phyloP scores from a whole-genome alignment of 306 rosid species.

The Glycyrrhiza uralensis region DNA sequence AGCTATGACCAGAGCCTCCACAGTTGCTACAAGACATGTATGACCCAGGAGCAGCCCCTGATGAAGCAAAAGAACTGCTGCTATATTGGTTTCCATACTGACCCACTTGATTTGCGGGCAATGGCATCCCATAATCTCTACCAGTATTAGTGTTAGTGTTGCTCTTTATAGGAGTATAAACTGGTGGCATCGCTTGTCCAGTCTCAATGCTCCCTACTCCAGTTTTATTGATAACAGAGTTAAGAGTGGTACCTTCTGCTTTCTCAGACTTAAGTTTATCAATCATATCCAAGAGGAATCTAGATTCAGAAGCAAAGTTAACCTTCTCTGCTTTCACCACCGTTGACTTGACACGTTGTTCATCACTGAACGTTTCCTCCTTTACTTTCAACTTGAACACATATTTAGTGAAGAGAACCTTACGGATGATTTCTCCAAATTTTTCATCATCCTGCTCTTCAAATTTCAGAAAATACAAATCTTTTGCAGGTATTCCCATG shows the following conservation, averaged over 20 bases:
- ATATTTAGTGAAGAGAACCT: slow-evolving; percentile 57
- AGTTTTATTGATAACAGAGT: slow-evolving; percentile 26
- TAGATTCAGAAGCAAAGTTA: slow-evolving; percentile 44
- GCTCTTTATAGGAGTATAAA: slow-evolving; percentile 29
- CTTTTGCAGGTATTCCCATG: slow-evolving; percentile 77
- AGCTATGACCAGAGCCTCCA: slow-evolving; percentile 71
- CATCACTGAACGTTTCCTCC: slow-evolving; percentile 85
- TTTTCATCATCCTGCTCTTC: slow-evolving; percentile 72
- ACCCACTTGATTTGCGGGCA: slow-evolving; percentile 46
- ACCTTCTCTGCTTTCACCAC: slow-evolving; percentile 74
- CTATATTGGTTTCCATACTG: slow-evolving; percentile 53
- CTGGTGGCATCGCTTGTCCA: slow-evolving; percentile 37
- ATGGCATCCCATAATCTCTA: slow-evolving; percentile 49
- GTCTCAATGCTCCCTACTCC: slow-evolving; percentile 31
- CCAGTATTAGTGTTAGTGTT: slow-evolving; percentile 27
- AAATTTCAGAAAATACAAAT: slow-evolving; percentile 52
- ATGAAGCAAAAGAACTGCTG: slow-evolving; percentile 34
- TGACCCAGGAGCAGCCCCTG: slow-evolving; percentile 32
- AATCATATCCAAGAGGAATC: slow-evolving; percentile 52
- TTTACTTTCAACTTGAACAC: slow-evolving; percentile 78
- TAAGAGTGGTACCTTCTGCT: slow-evolving; percentile 31
- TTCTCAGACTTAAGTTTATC: slow-evolving; percentile 49
- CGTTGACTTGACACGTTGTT: slow-evolving; percentile 80
- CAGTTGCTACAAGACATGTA: slow-evolving; percentile 56
- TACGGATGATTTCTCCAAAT: slow-evolving; percentile 58